Evolutionary conservation across 345 rosid species (phyloP).

Genomic region (Gossypium anomalum): DNA sequence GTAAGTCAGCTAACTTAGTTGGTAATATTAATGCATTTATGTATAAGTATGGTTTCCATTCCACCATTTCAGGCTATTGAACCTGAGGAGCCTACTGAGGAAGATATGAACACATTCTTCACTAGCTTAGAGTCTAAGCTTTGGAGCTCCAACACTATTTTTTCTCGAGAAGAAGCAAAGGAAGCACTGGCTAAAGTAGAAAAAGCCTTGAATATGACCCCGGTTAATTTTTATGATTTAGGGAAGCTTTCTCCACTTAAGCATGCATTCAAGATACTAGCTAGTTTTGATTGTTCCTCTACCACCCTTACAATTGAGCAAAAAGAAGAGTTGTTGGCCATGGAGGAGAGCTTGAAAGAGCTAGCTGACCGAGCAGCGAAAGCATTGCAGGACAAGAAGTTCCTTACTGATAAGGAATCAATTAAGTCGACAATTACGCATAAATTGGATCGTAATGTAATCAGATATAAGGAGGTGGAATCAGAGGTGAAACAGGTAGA

Average conservation of each 20-base stretch:
- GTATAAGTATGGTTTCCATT: too few relatives aligned
- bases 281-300: neutral
- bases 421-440: neutral
- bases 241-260: neutral
- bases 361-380: neutral
- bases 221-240: too few relatives aligned
- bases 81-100: neutral
- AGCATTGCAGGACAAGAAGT: neutral
- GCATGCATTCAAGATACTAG: too few relatives aligned
- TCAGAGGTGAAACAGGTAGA: neutral
- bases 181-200: neutral
- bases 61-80: neutral
- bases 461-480: neutral
- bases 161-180: neutral
- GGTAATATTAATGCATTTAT: neutral
- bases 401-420: neutral
- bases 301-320: neutral
- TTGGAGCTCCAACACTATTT: neutral
- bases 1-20: too few relatives aligned
- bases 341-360: neutral
- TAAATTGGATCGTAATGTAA: neutral
- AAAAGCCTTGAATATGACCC: too few relatives aligned
- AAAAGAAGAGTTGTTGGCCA: neutral
- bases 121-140: neutral
- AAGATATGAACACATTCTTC: conserved; percentile 7